A percentile compares a stretch with the other conserved stretches of the same genome.
phyloP scores from a whole-genome alignment of 2,329 filamentous ascomycete species.

The Bipolaris zeicola region DNA sequence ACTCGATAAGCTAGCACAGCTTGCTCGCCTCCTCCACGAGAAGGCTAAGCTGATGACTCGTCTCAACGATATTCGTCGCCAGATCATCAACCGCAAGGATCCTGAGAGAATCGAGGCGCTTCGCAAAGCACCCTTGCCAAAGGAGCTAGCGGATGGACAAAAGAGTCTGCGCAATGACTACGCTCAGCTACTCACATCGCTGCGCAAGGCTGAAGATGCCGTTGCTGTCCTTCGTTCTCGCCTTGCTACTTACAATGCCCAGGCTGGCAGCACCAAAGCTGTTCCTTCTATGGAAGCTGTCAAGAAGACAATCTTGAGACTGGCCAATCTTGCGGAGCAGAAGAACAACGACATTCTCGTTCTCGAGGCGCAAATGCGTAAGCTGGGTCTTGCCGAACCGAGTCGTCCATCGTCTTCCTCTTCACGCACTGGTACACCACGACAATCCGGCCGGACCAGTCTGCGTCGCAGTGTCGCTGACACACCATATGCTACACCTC shows the following conservation, averaged over 20 bases:
- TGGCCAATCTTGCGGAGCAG: conserved; percentile 91
- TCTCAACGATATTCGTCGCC: conserved; percentile 77
- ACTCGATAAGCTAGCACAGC: conserved; percentile 69
- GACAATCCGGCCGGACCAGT: conserved; percentile 20
- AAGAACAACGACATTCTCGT: conserved; percentile 90
- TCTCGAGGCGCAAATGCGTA: conserved; percentile 83
- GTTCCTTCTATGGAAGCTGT: conserved; percentile 91
- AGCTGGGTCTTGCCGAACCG: conserved; percentile 54
- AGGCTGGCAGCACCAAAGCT: conserved; percentile 51
- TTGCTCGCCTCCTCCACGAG: conserved; percentile 71
- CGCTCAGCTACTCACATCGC: conserved; percentile 71
- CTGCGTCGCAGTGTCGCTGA: conserved; percentile 26
- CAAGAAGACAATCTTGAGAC: conserved; percentile 86
- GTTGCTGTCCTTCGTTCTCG: conserved; percentile 79
- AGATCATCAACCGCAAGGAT: conserved; percentile 73
- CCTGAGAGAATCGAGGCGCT: conserved; percentile 68
- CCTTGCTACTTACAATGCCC: conserved; percentile 63
- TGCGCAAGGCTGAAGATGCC: conserved; percentile 80
- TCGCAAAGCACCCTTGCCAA: conserved; percentile 74
- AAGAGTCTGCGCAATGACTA: conserved; percentile 80
- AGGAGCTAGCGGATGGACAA: conserved; percentile 83
- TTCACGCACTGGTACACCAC: conserved; percentile 24
- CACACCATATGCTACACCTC: conserved; percentile 47
- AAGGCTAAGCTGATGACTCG: conserved; percentile 71
- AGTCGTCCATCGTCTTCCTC: conserved; percentile 34